Conservation (phyloP, 2,329 filamentous ascomycete species). For the Leptographium procerum region DNA sequence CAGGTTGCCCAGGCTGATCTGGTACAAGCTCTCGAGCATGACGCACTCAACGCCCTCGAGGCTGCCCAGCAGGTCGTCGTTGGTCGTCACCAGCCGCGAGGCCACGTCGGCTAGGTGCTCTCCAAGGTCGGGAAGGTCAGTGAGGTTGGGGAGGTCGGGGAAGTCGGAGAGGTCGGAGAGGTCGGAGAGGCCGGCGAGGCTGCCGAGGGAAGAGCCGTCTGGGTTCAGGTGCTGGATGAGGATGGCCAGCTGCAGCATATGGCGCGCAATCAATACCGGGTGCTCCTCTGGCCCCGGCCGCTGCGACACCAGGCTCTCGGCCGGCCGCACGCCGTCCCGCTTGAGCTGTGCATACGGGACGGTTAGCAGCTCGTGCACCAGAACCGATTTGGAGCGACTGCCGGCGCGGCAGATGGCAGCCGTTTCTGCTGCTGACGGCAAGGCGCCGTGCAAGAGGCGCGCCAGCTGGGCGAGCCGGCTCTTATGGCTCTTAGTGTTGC, state of each 20-base stretch:
- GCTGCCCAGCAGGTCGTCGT: slow-evolving; percentile 31
- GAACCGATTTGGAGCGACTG: neutral
- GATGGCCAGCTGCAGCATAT: slow-evolving; percentile 20
- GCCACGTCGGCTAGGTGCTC: slow-evolving; percentile 1
- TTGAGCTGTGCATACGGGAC: neutral
- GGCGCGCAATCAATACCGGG: slow-evolving; percentile 16
- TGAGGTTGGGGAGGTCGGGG: too few relatives aligned
- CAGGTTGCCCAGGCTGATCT: slow-evolving; percentile 33
- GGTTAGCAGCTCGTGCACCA: neutral
- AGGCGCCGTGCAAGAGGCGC: neutral
- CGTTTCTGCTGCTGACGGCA: neutral
- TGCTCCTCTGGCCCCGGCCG: slow-evolving; percentile 14
- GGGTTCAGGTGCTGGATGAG: slow-evolving; percentile 20
- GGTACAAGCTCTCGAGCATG: slow-evolving; percentile 33
- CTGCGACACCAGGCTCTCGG: neutral
- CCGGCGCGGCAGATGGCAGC: neutral
- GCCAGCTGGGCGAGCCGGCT: neutral
- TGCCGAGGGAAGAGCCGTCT: too few relatives aligned
- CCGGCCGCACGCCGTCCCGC: neutral
- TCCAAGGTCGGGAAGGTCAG: too few relatives aligned
- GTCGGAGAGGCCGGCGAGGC: too few relatives aligned
- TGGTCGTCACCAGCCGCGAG: slow-evolving; percentile 26
- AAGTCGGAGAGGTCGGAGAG: too few relatives aligned
- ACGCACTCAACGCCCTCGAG: slow-evolving; percentile 38
- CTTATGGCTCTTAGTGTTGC: too few relatives aligned